Base-by-base conservation (phyloP, 1,139 yeast genomes). In the Pichia sp. region DNA sequence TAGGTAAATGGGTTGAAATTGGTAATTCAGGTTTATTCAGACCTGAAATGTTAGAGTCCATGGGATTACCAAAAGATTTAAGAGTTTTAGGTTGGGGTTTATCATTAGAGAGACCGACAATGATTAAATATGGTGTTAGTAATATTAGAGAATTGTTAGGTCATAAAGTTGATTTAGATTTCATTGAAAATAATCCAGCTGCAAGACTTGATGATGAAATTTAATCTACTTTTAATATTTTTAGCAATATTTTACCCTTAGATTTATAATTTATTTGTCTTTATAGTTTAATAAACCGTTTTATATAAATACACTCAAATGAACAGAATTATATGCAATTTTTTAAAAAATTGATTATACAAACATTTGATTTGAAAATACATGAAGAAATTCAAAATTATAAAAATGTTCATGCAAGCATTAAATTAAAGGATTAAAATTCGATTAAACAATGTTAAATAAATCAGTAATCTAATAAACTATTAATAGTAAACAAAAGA, bases 21-120 rank as follows among this genome's bases (percentile, higher is more conserved):
- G 99, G 99, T 68, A 94, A 94, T 75, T 88, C 97, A 29, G 99
- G 98, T 68, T 86, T 94, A 96, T 94, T 94, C 77, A 83, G 99
- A 72, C 98, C 99, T 29, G 99, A 94, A 71, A 94, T 94, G 99
- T 78, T 94, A 67, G 96, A 89, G 71, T 74, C 96, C 43, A 90
- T 92, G 97, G 98, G 98, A 35, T 78, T 94, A 64, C 98, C 98
- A 54, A 83, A 84, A 74, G 86, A 88, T 66, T 71, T 94, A 73
- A 79, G 97, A 67, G 97, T 92, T 33, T 79, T 89, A 59, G 99
- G 99, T 56, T 94, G 96, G 92, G 99, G 99, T 63, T 76, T 94
- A 62, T 86, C 96, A 39, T 77, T 94, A 66, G 99, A 94, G 71
- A 85, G 99, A 72, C 98, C 98, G 57, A 94, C 98, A 40, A 94